Conservation (phyloP, 2,329 filamentous ascomycete species). For the Elsinoe fawcettii region DNA sequence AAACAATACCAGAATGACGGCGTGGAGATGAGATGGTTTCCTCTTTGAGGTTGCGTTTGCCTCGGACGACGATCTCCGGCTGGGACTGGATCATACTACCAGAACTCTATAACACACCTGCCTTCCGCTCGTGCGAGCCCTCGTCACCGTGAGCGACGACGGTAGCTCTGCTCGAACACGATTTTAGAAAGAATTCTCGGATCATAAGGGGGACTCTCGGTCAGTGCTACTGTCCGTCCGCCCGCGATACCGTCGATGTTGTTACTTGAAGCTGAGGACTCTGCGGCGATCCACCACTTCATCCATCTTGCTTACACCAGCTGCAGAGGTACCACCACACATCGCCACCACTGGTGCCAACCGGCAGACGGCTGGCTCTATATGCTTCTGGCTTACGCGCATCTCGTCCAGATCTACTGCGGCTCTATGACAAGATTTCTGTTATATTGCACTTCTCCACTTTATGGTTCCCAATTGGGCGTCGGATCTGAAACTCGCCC, state of each 20-base stretch:
- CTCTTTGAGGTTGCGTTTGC: not conserved
- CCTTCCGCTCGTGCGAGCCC: slow-evolving; percentile 2
- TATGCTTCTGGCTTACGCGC: not conserved
- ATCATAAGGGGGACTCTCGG: too few relatives aligned
- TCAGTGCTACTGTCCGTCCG: too few relatives aligned
- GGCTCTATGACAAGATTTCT: not conserved
- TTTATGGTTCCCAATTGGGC: not conserved
- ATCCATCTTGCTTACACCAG: not conserved
- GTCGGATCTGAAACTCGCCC: slow-evolving; percentile 12
- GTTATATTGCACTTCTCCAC: slow-evolving; percentile 3
- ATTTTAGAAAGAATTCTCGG: not conserved
- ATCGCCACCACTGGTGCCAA: not conserved
- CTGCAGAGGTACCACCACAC: not conserved
- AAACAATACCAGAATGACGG: not conserved
- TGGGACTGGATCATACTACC: not conserved
- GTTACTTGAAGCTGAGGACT: too few relatives aligned
- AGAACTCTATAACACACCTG: slow-evolving; percentile 4
- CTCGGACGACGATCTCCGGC: slow-evolving; percentile 6
- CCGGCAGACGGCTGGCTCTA: not conserved
- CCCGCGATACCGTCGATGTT: too few relatives aligned
- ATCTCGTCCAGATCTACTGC: not conserved
- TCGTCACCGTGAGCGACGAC: not conserved
- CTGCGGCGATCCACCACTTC: too few relatives aligned
- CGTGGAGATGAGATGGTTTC: not conserved
- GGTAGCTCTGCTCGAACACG: not conserved